Percentiles rank a stretch among this genome's conserved stretches.
Conservation (phyloP, 805 yeast genomes). For the Cephaloascus fragrans region DNA sequence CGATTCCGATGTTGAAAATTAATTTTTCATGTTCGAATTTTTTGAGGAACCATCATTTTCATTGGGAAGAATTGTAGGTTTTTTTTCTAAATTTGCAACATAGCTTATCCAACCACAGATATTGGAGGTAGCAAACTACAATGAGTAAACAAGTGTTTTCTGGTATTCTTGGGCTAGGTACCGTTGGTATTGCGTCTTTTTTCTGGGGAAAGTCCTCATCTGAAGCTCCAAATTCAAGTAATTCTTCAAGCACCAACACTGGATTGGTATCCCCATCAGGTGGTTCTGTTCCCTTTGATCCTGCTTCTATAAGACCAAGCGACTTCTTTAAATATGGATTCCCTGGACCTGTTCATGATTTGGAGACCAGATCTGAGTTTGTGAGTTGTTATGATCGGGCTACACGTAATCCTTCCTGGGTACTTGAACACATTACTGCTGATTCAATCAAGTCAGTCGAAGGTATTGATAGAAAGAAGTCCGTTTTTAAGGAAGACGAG, state of each 20-base stretch:
- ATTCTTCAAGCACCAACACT: not conserved
- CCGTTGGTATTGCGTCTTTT: not conserved
- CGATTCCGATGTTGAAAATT: too few relatives aligned
- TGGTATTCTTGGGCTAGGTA: not conserved
- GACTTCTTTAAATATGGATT: slow-evolving; percentile 87
- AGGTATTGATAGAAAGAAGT: slow-evolving; percentile 66
- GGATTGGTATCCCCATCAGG: not conserved
- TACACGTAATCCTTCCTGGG: slow-evolving; percentile 80
- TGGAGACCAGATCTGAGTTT: slow-evolving; percentile 64
- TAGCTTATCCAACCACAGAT: too few relatives aligned
- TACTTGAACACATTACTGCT: slow-evolving; percentile 81
- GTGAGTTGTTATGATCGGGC: slow-evolving; percentile 80
- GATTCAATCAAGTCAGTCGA: slow-evolving; percentile 45
- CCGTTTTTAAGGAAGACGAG: slow-evolving; percentile 84
- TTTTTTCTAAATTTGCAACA: too few relatives aligned
- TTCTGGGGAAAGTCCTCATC: too few relatives aligned
- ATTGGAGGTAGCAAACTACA: too few relatives aligned
- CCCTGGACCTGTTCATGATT: slow-evolving; percentile 91
- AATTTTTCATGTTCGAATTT: too few relatives aligned
- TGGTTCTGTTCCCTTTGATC: slow-evolving; percentile 11
- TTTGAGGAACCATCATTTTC: too few relatives aligned
- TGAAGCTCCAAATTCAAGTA: too few relatives aligned
- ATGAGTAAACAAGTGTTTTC: not conserved
- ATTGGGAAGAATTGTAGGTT: too few relatives aligned
- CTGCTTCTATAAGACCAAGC: slow-evolving; percentile 50